Base-by-base conservation (phyloP, 228 moss, liverwort and hornwort species). In the Sphagnum fallax region DNA sequence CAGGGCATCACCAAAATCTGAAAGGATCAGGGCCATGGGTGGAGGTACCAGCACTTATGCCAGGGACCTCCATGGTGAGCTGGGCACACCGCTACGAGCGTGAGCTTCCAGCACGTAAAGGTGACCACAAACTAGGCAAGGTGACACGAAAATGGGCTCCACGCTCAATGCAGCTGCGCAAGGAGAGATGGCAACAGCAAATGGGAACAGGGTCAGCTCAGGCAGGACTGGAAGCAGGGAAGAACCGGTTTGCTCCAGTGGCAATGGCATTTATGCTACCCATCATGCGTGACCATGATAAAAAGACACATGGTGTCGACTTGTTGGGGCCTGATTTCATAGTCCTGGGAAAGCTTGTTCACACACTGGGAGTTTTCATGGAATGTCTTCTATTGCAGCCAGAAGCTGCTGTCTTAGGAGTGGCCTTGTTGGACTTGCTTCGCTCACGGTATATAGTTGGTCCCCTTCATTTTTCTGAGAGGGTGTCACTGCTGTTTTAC, bases 231-330 rank as follows among this genome's bases (percentile, higher is more conserved):
- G 50, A 67, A 47, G 62, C 8, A 8, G 73, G 75, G 16, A 77
- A 65, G 65, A 90, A 91, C 60, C 15, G 47, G 47, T 97, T 93
- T 74, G 88, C 91, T 73, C 71, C 87, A 68, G 78, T 97, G 59
- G 93, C 97, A 67, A 82, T 84, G 32, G 74, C 88, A 50, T 97
- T 97, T 74, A 97, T 97, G 97, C 87, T 97, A 64, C 97, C 97
- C n/a, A 80, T 97, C 16, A 97, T 97, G 93, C 84, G 90, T 16
- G 88, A 91, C 52, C 89, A 90, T 72, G 97, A 97, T 69, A 91
- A 87, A 75, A 87, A 83, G 70, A 78, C 80, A 58, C 90, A 84
- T 16, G 86, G 87, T 64, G 84, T 93, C 65, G 90, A 92, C 70
- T 87, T 97, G 68, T 79, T 97, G 72, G 82, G 78, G 52, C 88